A percentile compares a stretch with the other conserved stretches of the same genome.
Evolutionary conservation across 805 yeast species (phyloP).

Genomic region (Osmozyma mogii): DNA sequence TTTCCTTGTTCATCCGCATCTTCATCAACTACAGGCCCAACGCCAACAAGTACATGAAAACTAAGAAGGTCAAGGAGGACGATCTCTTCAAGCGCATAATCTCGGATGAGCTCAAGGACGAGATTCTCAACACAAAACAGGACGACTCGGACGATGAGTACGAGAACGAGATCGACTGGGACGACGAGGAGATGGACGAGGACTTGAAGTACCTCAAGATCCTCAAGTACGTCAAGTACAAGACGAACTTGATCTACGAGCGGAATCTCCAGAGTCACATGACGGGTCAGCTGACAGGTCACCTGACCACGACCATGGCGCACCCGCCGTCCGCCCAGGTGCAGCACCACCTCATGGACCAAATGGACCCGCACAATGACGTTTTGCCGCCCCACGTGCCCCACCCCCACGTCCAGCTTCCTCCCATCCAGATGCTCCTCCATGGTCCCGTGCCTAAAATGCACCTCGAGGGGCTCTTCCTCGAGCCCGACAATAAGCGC

Average conservation of each 20-base stretch:
- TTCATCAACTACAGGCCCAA: slow-evolving; percentile 32
- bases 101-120: slow-evolving; percentile 32
- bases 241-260: slow-evolving; percentile 11
- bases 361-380: too few species aligned
- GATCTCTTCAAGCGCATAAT: slow-evolving; percentile 29
- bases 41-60: slow-evolving; percentile 12
- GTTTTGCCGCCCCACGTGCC: too few species aligned
- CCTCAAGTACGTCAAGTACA: slow-evolving; percentile 34
- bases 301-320: too few species aligned
- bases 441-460: too few species aligned
- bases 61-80: slow-evolving; percentile 23
- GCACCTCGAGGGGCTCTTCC: too few species aligned
- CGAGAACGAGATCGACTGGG: slow-evolving; percentile 37
- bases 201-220: slow-evolving; percentile 37
- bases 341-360: too few species aligned
- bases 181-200: slow-evolving; percentile 40
- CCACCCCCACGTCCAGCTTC: too few species aligned
- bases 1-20: slow-evolving; percentile 27
- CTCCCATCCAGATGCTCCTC: too few species aligned
- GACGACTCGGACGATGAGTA: slow-evolving; percentile 21
- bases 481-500: too few species aligned
- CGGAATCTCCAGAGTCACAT: too few species aligned
- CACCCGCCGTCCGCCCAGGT: too few species aligned
- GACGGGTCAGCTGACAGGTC: too few species aligned
- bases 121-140: slow-evolving; percentile 25